Evolutionary conservation across 148 eudicot species (phyloP), one percentile per base, ranked within the genome.

Genomic region (Rhododendron mucronatum): DNA sequence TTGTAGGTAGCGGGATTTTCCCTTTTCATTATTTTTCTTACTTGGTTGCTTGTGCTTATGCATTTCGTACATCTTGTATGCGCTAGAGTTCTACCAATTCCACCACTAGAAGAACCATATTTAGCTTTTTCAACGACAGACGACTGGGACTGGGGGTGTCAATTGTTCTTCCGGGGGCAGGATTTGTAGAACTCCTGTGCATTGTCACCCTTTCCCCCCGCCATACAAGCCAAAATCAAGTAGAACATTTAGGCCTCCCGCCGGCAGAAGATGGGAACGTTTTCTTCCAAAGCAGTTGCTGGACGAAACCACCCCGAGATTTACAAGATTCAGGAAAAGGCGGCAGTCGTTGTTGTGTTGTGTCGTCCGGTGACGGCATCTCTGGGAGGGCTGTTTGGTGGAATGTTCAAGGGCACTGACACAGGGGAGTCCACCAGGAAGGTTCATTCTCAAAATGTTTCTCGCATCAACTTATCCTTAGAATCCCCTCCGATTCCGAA

Each of bases 361-460:
- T 37, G 39, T 37, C 4, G 7, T 48, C 11, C 16, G 37, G 74
- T 89, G 74, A 20, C 57, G 85, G 92, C 91, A 18, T 83, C 90
- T 3, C 78, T 91, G 77, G 96, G 96, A 80, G 95, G 96, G 21
- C 85, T 94, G 35, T 87, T 96, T 20, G 91, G 96, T 28, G 93
- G 97, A 28, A 84, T 94, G 3, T 94, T 94, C 84, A 92, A 87
- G 80, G 96, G 95, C 7, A 86, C 87, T 5, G 98, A 94, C 83
- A 89, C 90, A n/a, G 93, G 93, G 0, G 98, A 96, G 83, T 87
- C 96, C 7, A 95, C 98, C 10, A 88, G 99, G 83, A 93, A 93
- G 88, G 91, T 87, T 81, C 93, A 92, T 65, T 86, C 93, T 1
- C 80, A 90, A 7, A 91, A 91, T 13, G 89, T 94, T 11, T 85